phyloP scores from a whole-genome alignment of 768 basidiomycete genomes.

The Boletus fagicola region DNA sequence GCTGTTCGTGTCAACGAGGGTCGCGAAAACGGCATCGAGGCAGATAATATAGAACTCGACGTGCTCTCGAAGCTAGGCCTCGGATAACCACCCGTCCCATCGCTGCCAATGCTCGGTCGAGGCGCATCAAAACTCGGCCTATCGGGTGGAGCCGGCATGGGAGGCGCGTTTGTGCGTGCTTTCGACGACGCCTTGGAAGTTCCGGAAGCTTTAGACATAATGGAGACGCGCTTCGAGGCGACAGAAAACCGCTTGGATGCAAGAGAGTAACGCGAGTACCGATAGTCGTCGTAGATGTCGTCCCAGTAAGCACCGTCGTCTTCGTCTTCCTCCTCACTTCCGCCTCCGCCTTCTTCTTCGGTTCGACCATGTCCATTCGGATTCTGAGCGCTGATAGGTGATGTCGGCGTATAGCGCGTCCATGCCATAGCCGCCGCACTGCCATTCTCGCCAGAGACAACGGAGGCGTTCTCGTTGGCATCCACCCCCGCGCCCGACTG shows the following conservation, averaged over 20 bases:
- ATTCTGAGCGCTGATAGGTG: conserved; percentile 11
- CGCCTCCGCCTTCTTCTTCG: conserved; percentile 11
- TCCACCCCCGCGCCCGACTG: not conserved
- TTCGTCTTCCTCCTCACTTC: conserved; percentile 22
- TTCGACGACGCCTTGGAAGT: conserved; percentile 29
- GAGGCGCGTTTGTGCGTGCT: conserved; percentile 23
- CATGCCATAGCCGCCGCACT: conserved; percentile 23
- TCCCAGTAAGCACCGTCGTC: conserved; percentile 55
- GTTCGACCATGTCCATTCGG: not conserved
- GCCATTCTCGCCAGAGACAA: conserved; percentile 1
- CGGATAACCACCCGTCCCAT: conserved; percentile 14
- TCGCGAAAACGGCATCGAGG: conserved; percentile 16
- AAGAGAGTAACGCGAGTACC: conserved; percentile 64
- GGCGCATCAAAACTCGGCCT: conserved; percentile 14
- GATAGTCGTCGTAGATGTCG: conserved; percentile 80
- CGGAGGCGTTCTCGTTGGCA: conserved; percentile 3
- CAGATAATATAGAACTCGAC: conserved; percentile 19
- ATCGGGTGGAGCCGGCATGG: conserved; percentile 27
- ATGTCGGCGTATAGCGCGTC: conserved; percentile 31
- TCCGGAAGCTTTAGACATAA: conserved; percentile 22
- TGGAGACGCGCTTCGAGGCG: conserved; percentile 10
- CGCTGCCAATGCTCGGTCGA: conserved; percentile 24
- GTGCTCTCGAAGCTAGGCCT: conserved; percentile 30
- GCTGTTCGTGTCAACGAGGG: conserved; percentile 21
- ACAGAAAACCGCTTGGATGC: conserved; percentile 31